Evolutionary conservation across 2,329 filamentous ascomycete species (phyloP).

Genomic region (Sporothrix luriei): DNA sequence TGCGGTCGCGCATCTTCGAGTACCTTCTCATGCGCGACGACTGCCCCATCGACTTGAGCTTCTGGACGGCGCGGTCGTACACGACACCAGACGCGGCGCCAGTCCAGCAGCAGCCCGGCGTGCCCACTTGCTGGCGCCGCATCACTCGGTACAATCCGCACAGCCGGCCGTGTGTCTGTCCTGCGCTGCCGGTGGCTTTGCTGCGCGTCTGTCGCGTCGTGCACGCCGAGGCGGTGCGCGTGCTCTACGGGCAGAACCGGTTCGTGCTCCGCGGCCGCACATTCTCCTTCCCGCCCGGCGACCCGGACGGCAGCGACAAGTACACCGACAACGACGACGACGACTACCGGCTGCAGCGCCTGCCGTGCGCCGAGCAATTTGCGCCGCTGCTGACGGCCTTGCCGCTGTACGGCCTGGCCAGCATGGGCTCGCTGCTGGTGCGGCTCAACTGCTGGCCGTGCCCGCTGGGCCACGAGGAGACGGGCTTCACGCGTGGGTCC

Average conservation of each 20-base stretch:
- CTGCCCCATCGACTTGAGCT: slow-evolving; percentile 14
- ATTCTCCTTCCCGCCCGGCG: neutral
- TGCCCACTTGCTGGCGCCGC: neutral
- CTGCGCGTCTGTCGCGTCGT: neutral
- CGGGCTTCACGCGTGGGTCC: neutral
- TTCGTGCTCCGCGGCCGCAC: slow-evolving; percentile 13
- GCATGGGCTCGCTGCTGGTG: slow-evolving; percentile 5
- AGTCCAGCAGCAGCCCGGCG: neutral
- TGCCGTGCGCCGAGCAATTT: neutral
- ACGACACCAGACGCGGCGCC: neutral
- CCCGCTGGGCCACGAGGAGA: slow-evolving; percentile 5
- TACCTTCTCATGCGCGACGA: neutral
- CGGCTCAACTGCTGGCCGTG: slow-evolving; percentile 21
- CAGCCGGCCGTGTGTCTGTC: neutral
- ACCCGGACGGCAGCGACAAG: neutral
- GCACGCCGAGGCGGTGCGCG: neutral
- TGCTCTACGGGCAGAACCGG: slow-evolving; percentile 5
- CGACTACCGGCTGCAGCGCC: neutral
- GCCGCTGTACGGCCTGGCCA: neutral
- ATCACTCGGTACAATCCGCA: neutral
- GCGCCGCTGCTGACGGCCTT: neutral
- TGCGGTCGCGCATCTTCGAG: slow-evolving; percentile 1
- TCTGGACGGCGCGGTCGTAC: neutral
- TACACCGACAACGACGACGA: neutral
- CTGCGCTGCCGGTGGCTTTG: neutral